These are phyloP conservation scores for Euptelea pleiosperma DNA, from an alignment of 164 flowering plant genomes.

Conservation along the genomic window DNA sequence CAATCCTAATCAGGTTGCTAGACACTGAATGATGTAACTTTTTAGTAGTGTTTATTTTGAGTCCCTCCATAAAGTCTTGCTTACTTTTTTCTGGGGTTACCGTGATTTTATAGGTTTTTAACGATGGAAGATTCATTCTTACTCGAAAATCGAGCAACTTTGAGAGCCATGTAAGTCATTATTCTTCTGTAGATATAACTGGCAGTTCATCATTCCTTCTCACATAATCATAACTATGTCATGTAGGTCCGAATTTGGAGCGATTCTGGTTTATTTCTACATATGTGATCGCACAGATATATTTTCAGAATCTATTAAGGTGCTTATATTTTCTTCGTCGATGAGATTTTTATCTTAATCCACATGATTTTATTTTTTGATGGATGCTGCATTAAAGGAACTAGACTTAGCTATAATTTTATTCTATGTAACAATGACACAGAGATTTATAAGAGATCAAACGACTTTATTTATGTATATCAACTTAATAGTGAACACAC, in stretches of 20 bases:
- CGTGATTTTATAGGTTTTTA: constrained; percentile 52
- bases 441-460: no score
- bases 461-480: no score
- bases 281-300: constrained; percentile 81
- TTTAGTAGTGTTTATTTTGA: background rate
- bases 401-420: no score
- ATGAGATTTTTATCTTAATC: no score
- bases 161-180: constrained; percentile 76
- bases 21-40: background rate
- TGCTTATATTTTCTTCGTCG: constrained; percentile 21
- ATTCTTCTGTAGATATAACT: background rate
- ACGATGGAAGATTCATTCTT: constrained; percentile 85
- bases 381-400: constrained; percentile 1
- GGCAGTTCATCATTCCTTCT: constrained; percentile 7
- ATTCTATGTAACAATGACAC: no score
- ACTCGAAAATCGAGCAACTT: constrained; percentile 70
- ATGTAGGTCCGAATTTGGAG: constrained; percentile 88
- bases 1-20: constrained; percentile 67
- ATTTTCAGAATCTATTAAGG: constrained; percentile 81
- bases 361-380: background rate
- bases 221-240: constrained; percentile 8
- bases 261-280: constrained; percentile 69
- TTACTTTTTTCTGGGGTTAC: constrained; percentile 1
- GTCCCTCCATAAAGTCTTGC: background rate
- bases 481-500: no score